These are phyloP conservation scores for Cladosporium sp. DNA, from an alignment of 2,329 filamentous ascomycete genomes.

Conservation along the genomic window DNA sequence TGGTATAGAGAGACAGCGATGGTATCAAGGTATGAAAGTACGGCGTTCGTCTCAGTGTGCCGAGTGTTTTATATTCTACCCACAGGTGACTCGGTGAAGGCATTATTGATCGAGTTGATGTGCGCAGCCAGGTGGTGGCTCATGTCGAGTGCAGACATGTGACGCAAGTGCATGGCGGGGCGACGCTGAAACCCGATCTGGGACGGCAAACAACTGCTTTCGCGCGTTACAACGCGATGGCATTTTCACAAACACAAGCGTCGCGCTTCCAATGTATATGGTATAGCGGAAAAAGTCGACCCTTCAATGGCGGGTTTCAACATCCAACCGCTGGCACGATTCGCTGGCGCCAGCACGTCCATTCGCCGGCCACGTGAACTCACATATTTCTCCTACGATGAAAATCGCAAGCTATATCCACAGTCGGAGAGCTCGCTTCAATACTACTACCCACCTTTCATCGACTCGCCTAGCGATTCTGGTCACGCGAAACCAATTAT, in stretches of 20 bases:
- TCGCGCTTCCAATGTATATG: background rate
- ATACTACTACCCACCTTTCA: slow-evolving; percentile 74
- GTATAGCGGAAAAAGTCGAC: background rate
- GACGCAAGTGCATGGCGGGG: background rate
- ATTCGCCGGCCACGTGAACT: slow-evolving; percentile 82
- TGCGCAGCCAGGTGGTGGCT: background rate
- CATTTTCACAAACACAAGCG: background rate
- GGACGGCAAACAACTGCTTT: no score
- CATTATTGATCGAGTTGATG: background rate
- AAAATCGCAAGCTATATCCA: slow-evolving; percentile 69
- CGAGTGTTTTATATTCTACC: no score
- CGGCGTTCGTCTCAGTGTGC: background rate
- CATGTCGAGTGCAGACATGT: background rate
- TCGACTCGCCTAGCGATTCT: slow-evolving; percentile 22
- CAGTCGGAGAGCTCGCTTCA: slow-evolving; percentile 71
- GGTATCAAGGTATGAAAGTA: background rate
- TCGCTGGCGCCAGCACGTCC: slow-evolving; percentile 62
- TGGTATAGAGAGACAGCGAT: background rate
- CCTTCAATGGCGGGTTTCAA: slow-evolving; percentile 44
- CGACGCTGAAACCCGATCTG: background rate
- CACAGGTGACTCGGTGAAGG: background rate
- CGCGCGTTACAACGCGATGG: no score
- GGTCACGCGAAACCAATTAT: slow-evolving; percentile 47
- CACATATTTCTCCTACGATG: slow-evolving; percentile 87
- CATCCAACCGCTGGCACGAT: slow-evolving; percentile 66